Percentiles rank a stretch among this genome's conserved stretches.
Conservation (phyloP, 1,284 basidiomycete genomes). For the Fistulina hepatica region DNA sequence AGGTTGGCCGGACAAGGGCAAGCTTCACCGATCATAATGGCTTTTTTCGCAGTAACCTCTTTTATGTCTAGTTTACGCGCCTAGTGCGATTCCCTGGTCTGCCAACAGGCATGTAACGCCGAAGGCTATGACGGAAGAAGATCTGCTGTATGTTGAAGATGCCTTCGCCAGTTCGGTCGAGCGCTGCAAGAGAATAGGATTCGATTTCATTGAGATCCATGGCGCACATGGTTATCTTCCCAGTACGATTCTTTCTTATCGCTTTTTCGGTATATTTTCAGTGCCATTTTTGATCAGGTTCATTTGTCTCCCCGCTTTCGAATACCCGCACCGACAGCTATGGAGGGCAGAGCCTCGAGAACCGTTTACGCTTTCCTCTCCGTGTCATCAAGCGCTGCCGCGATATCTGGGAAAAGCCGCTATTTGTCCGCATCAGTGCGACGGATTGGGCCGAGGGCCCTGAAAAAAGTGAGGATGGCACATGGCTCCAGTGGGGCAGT, state of each 20-base stretch:
- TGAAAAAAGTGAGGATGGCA: slow-evolving; percentile 44
- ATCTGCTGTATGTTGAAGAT: slow-evolving; percentile 51
- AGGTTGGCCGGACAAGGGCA: slow-evolving; percentile 55
- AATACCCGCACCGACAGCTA: slow-evolving; percentile 27
- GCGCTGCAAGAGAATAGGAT: slow-evolving; percentile 52
- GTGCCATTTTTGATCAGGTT: too few species aligned
- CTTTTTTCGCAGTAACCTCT: slow-evolving; percentile 10
- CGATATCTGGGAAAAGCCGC: slow-evolving; percentile 53
- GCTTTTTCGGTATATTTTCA: too few species aligned
- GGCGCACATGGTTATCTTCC: slow-evolving; percentile 58
- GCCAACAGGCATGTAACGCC: slow-evolving; percentile 39
- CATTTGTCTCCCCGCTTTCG: slow-evolving; percentile 14
- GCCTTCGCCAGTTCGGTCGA: slow-evolving; percentile 56
- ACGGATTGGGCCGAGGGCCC: slow-evolving; percentile 70
- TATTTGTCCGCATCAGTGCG: slow-evolving; percentile 69
- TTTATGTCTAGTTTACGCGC: slow-evolving; percentile 25
- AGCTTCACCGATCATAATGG: too few species aligned
- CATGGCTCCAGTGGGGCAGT: slow-evolving; percentile 64
- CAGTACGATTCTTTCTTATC: too few species aligned
- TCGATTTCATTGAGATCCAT: slow-evolving; percentile 79
- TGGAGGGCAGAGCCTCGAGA: slow-evolving; percentile 62
- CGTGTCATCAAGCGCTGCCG: slow-evolving; percentile 45
- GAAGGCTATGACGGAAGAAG: slow-evolving; percentile 38
- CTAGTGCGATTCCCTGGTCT: slow-evolving; percentile 33
- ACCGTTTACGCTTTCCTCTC: slow-evolving; percentile 60